Evolutionary conservation across 179 eudicot species (phyloP).

Genomic region (Heliamphora pulchella): DNA sequence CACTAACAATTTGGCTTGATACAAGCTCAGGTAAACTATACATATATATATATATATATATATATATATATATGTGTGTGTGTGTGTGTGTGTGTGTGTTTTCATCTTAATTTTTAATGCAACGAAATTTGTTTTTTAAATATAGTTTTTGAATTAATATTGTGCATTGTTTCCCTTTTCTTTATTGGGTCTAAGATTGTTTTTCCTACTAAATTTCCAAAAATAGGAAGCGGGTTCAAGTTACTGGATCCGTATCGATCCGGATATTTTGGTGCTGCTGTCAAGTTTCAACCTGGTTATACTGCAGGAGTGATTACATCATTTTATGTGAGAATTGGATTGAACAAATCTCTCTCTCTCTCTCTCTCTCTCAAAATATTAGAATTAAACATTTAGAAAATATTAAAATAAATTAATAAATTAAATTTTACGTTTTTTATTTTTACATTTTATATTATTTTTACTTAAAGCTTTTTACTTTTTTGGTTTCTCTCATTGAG

Average conservation of each 20-base stretch:
- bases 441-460: too few species aligned
- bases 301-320: conserved; percentile 90
- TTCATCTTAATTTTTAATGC: too few species aligned
- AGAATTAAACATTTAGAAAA: too few species aligned
- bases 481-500: too few species aligned
- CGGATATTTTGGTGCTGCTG: conserved; percentile 65
- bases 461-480: too few species aligned
- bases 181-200: background rate
- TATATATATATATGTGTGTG: too few species aligned
- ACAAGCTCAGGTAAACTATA: conserved; percentile 66
- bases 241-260: conserved; percentile 48
- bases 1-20: conserved; percentile 55
- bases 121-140: too few species aligned
- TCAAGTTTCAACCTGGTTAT: conserved; percentile 80
- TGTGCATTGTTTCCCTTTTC: background rate
- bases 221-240: conserved; percentile 83
- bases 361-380: conserved; percentile 8
- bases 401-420: too few species aligned
- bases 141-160: too few species aligned
- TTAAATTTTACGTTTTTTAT: too few species aligned
- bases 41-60: too few species aligned
- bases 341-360: background rate
- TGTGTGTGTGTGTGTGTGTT: too few species aligned
- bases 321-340: conserved; percentile 51
- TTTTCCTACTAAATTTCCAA: background rate